Conservation (phyloP, 2,329 filamentous ascomycete species). For the Colletotrichum sp. region DNA sequence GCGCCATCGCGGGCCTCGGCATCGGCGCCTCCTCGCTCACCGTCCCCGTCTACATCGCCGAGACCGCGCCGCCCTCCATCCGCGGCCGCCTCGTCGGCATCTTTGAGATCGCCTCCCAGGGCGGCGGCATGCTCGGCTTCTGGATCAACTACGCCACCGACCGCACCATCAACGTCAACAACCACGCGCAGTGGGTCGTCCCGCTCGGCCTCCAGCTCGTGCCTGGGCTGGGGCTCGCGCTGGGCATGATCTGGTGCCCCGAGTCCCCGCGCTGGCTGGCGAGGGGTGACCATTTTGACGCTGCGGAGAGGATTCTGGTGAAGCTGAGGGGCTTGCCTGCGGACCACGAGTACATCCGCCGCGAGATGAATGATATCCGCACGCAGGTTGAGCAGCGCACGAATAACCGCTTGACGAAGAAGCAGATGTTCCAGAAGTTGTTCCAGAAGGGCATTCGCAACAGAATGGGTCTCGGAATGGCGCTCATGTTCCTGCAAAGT, state of each 20-base stretch:
- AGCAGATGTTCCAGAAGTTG: conserved; percentile 34
- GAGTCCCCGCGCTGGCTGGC: conserved; percentile 44
- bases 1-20: conserved; percentile 57
- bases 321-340: conserved; percentile 33
- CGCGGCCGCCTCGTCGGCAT: conserved; percentile 56
- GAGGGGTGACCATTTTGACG: conserved; percentile 39
- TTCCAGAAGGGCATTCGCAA: conserved; percentile 42
- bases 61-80: conserved; percentile 52
- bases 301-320: conserved; percentile 40
- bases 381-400: conserved; percentile 57
- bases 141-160: conserved; percentile 38
- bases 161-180: conserved; percentile 17
- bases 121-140: conserved; percentile 50
- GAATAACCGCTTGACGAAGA: conserved; percentile 32
- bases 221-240: conserved; percentile 39
- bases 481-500: conserved; percentile 52
- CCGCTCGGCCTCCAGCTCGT: conserved; percentile 47
- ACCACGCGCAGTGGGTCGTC: conserved; percentile 41
- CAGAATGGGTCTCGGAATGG: conserved; percentile 54
- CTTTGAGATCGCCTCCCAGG: conserved; percentile 54
- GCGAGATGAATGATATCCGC: conserved; percentile 62
- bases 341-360: conserved; percentile 27
- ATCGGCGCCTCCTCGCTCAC: conserved; percentile 55
- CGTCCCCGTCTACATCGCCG: conserved; percentile 48
- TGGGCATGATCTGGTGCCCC: conserved; percentile 37